These are phyloP conservation scores for Chenopodium formosanum DNA, from an alignment of 148 eudicot species.

Conservation along the genomic window DNA sequence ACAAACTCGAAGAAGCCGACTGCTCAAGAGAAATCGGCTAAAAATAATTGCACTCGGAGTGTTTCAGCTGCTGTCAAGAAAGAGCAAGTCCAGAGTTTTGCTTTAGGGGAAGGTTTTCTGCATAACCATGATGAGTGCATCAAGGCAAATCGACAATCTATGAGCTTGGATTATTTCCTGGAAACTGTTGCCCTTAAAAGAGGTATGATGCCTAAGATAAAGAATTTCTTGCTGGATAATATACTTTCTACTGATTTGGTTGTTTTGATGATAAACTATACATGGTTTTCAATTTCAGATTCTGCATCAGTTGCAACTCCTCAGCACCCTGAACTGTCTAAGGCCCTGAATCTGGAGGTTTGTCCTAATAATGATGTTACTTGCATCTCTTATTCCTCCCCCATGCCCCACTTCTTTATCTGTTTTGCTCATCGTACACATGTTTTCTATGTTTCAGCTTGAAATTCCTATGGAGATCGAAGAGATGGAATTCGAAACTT, in stretches of 20 bases:
- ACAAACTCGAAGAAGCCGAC: constrained; percentile 24
- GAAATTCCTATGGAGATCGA: constrained; percentile 6
- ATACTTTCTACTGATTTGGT: not conserved
- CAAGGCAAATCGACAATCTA: constrained; percentile 15
- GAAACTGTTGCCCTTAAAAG: constrained; percentile 26
- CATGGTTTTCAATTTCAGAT: constrained; percentile 17
- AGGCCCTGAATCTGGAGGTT: constrained; percentile 10
- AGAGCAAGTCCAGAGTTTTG: not conserved
- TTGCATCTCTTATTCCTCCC: not conserved
- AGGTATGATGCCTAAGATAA: not conserved
- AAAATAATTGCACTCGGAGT: constrained; percentile 15
- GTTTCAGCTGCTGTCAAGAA: constrained; percentile 20
- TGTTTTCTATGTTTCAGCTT: constrained; percentile 14
- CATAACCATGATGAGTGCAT: constrained; percentile 26
- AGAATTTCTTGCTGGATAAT: not conserved
- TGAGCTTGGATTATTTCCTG: constrained; percentile 30
- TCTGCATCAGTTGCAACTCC: not conserved
- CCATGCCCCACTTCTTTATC: not conserved
- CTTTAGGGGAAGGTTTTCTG: constrained; percentile 19
- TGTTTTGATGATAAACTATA: not conserved
- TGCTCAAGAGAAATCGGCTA: constrained; percentile 18
- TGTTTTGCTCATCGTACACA: not conserved
- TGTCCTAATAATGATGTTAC: not conserved
- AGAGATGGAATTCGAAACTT: constrained; percentile 18
- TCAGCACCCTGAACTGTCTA: not conserved